phyloP scores from a whole-genome alignment of 345 rosid species.

The Bruguiera parviflora region DNA sequence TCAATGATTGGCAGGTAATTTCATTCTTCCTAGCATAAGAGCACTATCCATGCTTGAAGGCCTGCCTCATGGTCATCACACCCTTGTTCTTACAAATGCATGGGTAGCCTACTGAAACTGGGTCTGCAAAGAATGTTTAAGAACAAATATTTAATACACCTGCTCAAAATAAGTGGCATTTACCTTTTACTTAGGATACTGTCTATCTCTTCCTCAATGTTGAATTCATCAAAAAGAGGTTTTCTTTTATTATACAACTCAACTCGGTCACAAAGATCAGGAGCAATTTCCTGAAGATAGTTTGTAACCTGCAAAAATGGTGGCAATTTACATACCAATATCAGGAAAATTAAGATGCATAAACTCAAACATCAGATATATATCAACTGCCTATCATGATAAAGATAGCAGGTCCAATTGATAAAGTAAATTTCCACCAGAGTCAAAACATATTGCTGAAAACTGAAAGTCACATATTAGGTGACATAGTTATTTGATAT shows the following conservation, averaged over 20 bases:
- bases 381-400: no score
- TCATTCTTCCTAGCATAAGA: not conserved
- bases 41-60: not conserved
- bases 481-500: not conserved
- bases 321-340: not conserved
- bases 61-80: not conserved
- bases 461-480: no score
- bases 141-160: no score
- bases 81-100: not conserved
- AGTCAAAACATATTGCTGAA: no score
- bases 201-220: conserved; percentile 80
- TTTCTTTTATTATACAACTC: conserved; percentile 67
- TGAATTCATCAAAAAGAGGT: conserved; percentile 85
- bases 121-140: no score
- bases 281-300: conserved; percentile 96
- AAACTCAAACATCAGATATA: no score
- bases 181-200: conserved; percentile 90
- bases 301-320: conserved; percentile 62
- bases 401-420: no score
- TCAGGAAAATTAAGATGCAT: not conserved
- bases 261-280: conserved; percentile 85
- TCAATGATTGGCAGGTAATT: not conserved
- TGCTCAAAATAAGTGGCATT: conserved; percentile 1
- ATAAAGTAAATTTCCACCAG: no score
- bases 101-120: no score